Evolutionary conservation across 768 basidiomycete genomes (phyloP).

Genomic region (Leccinum variicolor): DNA sequence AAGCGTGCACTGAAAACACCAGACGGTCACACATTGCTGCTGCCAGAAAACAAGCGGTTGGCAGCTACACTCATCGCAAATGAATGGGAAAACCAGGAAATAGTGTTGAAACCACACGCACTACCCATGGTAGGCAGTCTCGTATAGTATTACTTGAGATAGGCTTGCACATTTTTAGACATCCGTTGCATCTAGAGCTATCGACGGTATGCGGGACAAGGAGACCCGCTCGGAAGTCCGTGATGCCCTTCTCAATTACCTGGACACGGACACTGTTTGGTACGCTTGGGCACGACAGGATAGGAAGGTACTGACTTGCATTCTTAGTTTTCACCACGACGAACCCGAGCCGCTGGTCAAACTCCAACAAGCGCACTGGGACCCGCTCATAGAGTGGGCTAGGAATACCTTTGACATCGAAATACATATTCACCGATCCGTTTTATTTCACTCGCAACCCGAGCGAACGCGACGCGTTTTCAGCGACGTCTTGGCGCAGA

Average conservation of each 20-base stretch:
- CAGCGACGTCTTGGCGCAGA: slow-evolving; percentile 48
- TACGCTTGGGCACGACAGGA: slow-evolving; percentile 29
- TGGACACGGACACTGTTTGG: slow-evolving; percentile 96
- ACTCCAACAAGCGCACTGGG: slow-evolving; percentile 84
- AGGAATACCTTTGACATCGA: slow-evolving; percentile 61
- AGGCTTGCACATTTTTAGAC: slow-evolving; percentile 52
- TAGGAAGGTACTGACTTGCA: neutral
- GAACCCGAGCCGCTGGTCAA: slow-evolving; percentile 70
- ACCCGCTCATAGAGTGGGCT: slow-evolving; percentile 82
- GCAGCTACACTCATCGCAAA: slow-evolving; percentile 84
- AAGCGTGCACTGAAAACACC: slow-evolving; percentile 86
- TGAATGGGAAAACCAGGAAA: slow-evolving; percentile 96
- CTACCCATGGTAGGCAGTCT: slow-evolving; percentile 72
- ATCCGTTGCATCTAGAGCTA: slow-evolving; percentile 83
- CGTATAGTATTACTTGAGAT: neutral
- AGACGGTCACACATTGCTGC: slow-evolving; percentile 64
- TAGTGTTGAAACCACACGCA: slow-evolving; percentile 81
- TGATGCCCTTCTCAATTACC: slow-evolving; percentile 70
- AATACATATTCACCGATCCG: slow-evolving; percentile 65
- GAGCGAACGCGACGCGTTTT: slow-evolving; percentile 63
- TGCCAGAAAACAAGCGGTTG: slow-evolving; percentile 68
- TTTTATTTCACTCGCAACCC: slow-evolving; percentile 70
- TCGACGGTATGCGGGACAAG: slow-evolving; percentile 69
- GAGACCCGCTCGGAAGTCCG: slow-evolving; percentile 59
- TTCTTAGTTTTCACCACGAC: slow-evolving; percentile 74